Evolutionary conservation across 2,329 filamentous ascomycete genomes (phyloP), one percentile per base, ranked within the genome.

Genomic region (Coniochaeta prunicola): DNA sequence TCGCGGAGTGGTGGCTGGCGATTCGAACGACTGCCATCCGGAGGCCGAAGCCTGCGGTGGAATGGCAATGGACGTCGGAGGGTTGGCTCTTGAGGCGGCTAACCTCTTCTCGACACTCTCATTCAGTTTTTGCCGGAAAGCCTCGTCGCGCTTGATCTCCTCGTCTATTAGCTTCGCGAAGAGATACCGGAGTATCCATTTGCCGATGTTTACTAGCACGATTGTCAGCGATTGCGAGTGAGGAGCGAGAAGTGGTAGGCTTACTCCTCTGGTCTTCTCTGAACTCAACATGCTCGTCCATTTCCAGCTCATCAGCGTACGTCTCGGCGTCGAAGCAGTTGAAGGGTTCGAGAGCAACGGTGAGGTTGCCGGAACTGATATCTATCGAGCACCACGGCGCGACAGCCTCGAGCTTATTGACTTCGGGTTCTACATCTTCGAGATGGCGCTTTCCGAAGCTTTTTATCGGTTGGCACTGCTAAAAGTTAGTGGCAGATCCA

Each of bases 261-360:
- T 69, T 81, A 93, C 90, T 96, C 76, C 94, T 85, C 75, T 97
- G 93, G 66, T 99, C 94, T 66, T 97, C 93, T 59, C 89, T 81
- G 68, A 96, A 96, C 13, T 92, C 88, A 19, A 89, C 78, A n/a
- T 84, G 78, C 62, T 91, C 87, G 12, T 89, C 82, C 58, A 93
- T 66, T 42, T 86, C 79, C 36, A 96, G 77, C 73, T 97, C 92
- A 70, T 99, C 94, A 1, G 92, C 93, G 70, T 99, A 99, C 73
- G 96, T 89, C 69, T 99, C 94, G 17, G 92, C 94, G 73, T 99
- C 94, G 66, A 99, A 99, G 71, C 92, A 97, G 65, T 96, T 96
- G 68, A 94, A 96, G 42, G 92, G 91, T 69, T 99, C 94, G 19
- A 99, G 74, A 19, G 96, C 88, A 3, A 97, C 93, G 2, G 92